These are phyloP conservation scores for Tricholoma terreum DNA, from an alignment of 768 basidiomycete genomes.

Conservation along the genomic window DNA sequence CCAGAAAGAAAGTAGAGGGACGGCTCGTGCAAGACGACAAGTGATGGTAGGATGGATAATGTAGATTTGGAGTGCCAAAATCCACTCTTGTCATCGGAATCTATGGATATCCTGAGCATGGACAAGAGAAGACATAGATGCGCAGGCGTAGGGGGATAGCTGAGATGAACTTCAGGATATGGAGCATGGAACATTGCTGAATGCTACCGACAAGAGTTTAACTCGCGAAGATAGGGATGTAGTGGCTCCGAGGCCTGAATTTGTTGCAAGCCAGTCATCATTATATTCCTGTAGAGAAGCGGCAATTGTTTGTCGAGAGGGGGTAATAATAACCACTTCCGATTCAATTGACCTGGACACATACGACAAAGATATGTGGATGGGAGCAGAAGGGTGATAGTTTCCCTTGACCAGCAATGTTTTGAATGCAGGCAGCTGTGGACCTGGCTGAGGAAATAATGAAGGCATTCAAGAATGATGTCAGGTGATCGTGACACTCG, in stretches of 20 bases:
- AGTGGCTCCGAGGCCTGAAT: constrained; percentile 37
- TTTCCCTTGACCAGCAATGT: constrained; percentile 61
- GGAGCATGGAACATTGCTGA: background rate
- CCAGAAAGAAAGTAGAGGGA: constrained; percentile 49
- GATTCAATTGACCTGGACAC: constrained; percentile 28
- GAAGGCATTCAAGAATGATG: constrained; percentile 8
- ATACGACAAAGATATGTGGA: constrained; percentile 62
- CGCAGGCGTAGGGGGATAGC: constrained; percentile 61
- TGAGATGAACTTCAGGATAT: constrained; percentile 25
- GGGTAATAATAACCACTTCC: constrained; percentile 47
- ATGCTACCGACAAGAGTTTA: constrained; percentile 52
- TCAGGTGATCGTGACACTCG: no score
- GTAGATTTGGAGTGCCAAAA: constrained; percentile 23
- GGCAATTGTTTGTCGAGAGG: constrained; percentile 45
- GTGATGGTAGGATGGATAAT: constrained; percentile 36
- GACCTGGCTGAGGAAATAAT: constrained; percentile 33
- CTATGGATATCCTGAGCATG: constrained; percentile 37
- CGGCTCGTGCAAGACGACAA: constrained; percentile 60
- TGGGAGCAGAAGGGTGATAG: constrained; percentile 65
- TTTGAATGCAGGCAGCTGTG: constrained; percentile 50
- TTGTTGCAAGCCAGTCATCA: constrained; percentile 52
- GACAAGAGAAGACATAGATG: constrained; percentile 55
- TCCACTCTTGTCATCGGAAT: constrained; percentile 17
- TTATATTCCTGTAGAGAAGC: constrained; percentile 42
- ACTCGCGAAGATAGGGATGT: constrained; percentile 39